phyloP scores from a whole-genome alignment of 495 filamentous ascomycete species.

The Podospora anserina region DNA sequence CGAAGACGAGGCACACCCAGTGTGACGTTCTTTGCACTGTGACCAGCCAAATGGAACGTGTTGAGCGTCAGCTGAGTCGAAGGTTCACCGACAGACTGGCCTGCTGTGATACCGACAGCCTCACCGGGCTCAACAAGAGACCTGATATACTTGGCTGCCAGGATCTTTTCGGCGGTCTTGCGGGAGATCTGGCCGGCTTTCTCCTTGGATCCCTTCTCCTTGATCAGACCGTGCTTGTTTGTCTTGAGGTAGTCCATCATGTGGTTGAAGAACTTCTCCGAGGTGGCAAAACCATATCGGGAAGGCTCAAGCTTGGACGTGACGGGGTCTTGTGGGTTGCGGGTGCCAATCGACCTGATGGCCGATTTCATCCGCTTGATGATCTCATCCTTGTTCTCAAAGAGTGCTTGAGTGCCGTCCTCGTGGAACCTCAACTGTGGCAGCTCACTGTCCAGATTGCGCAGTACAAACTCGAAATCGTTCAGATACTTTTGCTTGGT shows the following conservation, averaged over 20 bases:
- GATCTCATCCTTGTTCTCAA: constrained; percentile 54
- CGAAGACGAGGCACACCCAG: constrained; percentile 94
- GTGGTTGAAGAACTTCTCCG: constrained; percentile 72
- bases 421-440: constrained; percentile 47
- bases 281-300: constrained; percentile 77
- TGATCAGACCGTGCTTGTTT: constrained; percentile 73
- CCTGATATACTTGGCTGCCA: constrained; percentile 88
- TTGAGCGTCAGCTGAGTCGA: constrained; percentile 99
- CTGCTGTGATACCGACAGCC: constrained; percentile 95
- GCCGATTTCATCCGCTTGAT: constrained; percentile 78
- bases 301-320: constrained; percentile 69
- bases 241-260: constrained; percentile 65
- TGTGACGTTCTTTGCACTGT: constrained; percentile 97
- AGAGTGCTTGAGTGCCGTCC: constrained; percentile 33
- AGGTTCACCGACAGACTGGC: constrained; percentile 94
- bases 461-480: constrained; percentile 84
- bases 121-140: constrained; percentile 95
- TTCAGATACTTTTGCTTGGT: constrained; percentile 89
- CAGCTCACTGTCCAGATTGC: constrained; percentile 61
- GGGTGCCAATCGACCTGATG: constrained; percentile 64
- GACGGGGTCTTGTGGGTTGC: constrained; percentile 69
- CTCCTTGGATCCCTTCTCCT: constrained; percentile 50
- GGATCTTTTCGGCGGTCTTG: constrained; percentile 74
- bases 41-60: constrained; percentile 98
- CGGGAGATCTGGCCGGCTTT: constrained; percentile 48